Percentiles rank a stretch among this genome's conserved stretches.
Evolutionary conservation across 2,329 filamentous ascomycete species (phyloP).

Genomic region (Elsinoe arachidis): DNA sequence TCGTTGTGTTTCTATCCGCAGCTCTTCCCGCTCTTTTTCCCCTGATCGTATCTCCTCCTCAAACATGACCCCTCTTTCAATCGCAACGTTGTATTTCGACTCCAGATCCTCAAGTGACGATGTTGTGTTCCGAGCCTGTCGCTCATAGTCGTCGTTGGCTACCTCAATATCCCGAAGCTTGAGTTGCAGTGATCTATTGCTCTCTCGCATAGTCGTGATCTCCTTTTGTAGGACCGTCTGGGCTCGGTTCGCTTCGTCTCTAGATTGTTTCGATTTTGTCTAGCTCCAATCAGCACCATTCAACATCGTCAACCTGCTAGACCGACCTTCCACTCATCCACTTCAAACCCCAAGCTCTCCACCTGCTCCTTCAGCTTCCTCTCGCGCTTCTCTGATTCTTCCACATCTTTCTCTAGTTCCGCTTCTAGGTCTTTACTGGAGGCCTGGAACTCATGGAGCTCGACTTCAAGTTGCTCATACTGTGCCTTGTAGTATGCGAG

Average conservation of each 20-base stretch:
- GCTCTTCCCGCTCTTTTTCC: conserved; percentile 79
- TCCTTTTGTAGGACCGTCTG: conserved; percentile 90
- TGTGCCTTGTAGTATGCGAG: conserved; percentile 92
- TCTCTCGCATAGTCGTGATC: conserved; percentile 80
- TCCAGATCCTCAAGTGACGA: conserved; percentile 95
- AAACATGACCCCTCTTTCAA: conserved; percentile 84
- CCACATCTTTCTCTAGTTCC: conserved; percentile 92
- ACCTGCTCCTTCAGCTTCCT: conserved; percentile 77
- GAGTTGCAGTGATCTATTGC: conserved; percentile 71
- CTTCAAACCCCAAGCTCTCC: conserved; percentile 75
- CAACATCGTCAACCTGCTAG: conserved; percentile 21
- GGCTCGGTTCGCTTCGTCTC: conserved; percentile 73
- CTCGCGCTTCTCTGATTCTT: conserved; percentile 89
- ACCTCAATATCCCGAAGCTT: conserved; percentile 91
- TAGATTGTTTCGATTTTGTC: conserved; percentile 95
- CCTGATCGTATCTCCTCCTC: conserved; percentile 89
- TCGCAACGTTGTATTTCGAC: conserved; percentile 90
- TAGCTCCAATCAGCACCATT: conserved; percentile 31
- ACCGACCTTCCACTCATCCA: conserved; percentile 93
- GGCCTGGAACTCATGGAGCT: conserved; percentile 86
- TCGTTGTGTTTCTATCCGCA: conserved; percentile 85
- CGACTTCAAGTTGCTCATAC: conserved; percentile 84
- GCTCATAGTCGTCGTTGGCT: conserved; percentile 95
- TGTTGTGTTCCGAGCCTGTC: conserved; percentile 88
- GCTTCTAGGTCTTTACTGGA: conserved; percentile 90